Evolutionary conservation across 2,329 filamentous ascomycete species (phyloP).

Genomic region (Aspergillus brunneoviolaceus): DNA sequence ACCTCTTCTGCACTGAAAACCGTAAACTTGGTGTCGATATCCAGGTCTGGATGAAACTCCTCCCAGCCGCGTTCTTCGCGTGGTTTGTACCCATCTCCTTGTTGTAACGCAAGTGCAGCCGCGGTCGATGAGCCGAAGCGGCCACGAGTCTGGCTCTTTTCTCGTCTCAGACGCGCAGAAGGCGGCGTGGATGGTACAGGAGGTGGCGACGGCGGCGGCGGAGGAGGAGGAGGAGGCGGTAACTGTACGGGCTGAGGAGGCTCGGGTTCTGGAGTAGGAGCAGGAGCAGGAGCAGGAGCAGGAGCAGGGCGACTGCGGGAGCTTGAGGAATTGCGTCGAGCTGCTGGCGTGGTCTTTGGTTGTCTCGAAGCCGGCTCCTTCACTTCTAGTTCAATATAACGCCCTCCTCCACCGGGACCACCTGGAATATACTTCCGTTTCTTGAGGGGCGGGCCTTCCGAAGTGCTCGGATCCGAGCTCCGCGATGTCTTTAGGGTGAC

Average conservation of each 20-base stretch:
- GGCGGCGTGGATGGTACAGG: conserved; percentile 38
- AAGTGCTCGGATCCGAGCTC: conserved; percentile 28
- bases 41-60: conserved; percentile 93
- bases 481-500: conserved; percentile 32
- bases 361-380: conserved; percentile 49
- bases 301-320: conserved; percentile 54
- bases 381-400: conserved; percentile 74
- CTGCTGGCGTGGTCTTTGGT: conserved; percentile 16
- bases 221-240: conserved; percentile 20
- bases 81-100: conserved; percentile 95
- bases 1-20: conserved; percentile 81
- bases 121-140: conserved; percentile 81
- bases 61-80: conserved; percentile 96
- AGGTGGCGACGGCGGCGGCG: conserved; percentile 28
- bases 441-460: conserved; percentile 65
- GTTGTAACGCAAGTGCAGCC: conserved; percentile 82
- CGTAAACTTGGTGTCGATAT: conserved; percentile 78
- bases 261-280: conserved; percentile 19
- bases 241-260: conserved; percentile 20
- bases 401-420: conserved; percentile 79
- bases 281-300: no score
- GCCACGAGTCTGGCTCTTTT: conserved; percentile 53
- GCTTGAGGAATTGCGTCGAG: conserved; percentile 44
- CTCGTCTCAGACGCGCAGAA: conserved; percentile 42
- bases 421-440: conserved; percentile 79